These are phyloP conservation scores for Aureobasidium sp. DNA, from an alignment of 2,329 filamentous ascomycete genomes.

Conservation along the genomic window DNA sequence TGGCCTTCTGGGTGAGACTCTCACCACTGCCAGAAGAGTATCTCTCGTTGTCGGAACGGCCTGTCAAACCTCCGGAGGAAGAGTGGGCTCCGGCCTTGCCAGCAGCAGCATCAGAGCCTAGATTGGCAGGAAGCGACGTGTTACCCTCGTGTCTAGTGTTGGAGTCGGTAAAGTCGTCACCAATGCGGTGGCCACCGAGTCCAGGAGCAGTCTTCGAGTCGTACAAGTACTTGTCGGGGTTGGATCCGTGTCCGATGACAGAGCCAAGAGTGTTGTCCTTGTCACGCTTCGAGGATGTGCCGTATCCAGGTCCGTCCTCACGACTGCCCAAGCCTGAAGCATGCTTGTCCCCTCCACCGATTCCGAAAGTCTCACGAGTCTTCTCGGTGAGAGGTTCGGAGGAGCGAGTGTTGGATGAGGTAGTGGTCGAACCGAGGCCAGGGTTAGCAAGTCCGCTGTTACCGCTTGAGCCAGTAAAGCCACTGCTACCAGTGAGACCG, in stretches of 20 bases:
- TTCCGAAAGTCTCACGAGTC: slow-evolving; percentile 1
- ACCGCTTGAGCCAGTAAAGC: not conserved
- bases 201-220: slow-evolving; percentile 4
- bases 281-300: slow-evolving; percentile 1
- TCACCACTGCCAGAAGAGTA: slow-evolving; percentile 1
- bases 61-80: not conserved
- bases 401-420: not conserved
- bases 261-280: not conserved
- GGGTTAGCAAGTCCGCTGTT: not conserved
- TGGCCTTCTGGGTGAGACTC: slow-evolving; percentile 2
- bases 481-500: not conserved
- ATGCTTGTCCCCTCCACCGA: not conserved
- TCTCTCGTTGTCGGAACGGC: not conserved
- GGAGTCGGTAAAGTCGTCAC: slow-evolving; percentile 5
- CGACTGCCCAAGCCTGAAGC: not conserved
- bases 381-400: not conserved
- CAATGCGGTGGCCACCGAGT: slow-evolving; percentile 4
- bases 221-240: slow-evolving; percentile 8
- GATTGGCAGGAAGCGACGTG: not conserved
- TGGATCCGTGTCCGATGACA: not conserved
- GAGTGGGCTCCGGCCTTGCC: not conserved
- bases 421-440: not conserved
- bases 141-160: slow-evolving; percentile 10
- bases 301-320: not conserved
- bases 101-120: slow-evolving; percentile 3